Conservation (phyloP, 441 rosid genomes). For the Breynia disticha region DNA sequence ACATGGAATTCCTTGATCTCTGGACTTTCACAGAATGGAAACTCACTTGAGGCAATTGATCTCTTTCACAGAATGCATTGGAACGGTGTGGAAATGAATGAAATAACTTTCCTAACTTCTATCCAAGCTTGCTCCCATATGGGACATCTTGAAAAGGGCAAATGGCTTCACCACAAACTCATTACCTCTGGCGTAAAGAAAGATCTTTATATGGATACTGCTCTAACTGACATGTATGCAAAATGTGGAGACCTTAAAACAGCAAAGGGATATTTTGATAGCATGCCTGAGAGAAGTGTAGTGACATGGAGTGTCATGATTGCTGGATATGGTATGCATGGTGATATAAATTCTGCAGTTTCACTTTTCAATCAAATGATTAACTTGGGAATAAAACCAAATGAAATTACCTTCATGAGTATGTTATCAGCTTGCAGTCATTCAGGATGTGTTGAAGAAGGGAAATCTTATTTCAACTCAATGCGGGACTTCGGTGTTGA, state of each 20-base stretch:
- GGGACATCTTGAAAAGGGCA: constrained; percentile 62
- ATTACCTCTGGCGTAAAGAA: constrained; percentile 31
- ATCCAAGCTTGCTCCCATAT: constrained; percentile 68
- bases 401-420: constrained; percentile 73
- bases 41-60: constrained; percentile 45
- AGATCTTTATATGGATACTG: constrained; percentile 55
- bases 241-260: constrained; percentile 74
- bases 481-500: constrained; percentile 47
- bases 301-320: constrained; percentile 89
- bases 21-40: constrained; percentile 61
- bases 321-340: constrained; percentile 72
- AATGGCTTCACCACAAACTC: constrained; percentile 82
- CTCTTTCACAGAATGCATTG: constrained; percentile 53
- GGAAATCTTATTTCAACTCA: constrained; percentile 44
- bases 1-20: constrained; percentile 77
- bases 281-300: constrained; percentile 44
- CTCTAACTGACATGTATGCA: constrained; percentile 74
- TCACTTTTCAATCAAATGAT: constrained; percentile 53
- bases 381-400: constrained; percentile 49
- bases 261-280: constrained; percentile 42
- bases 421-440: constrained; percentile 75
- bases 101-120: constrained; percentile 54
- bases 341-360: constrained; percentile 38
- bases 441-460: constrained; percentile 56
- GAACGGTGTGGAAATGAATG: constrained; percentile 36